Conservation (phyloP, 805 yeast genomes). For the Candida oleophila region DNA sequence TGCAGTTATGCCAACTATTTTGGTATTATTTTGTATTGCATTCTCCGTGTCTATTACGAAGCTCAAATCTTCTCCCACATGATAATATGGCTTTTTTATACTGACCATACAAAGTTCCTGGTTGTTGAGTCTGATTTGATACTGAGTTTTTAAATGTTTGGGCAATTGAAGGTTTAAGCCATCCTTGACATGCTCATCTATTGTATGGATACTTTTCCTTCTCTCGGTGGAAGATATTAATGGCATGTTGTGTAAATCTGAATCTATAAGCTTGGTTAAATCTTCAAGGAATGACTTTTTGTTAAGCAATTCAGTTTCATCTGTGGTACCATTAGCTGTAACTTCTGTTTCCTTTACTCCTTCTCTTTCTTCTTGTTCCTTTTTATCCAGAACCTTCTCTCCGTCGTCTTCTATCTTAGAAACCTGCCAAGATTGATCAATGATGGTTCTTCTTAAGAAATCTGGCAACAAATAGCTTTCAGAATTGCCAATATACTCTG, state of each 20-base stretch:
- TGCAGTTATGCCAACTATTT: constrained; percentile 31
- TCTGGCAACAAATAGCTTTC: constrained; percentile 25
- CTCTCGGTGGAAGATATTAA: constrained; percentile 31
- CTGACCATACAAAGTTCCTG: constrained; percentile 30
- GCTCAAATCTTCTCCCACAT: constrained; percentile 38
- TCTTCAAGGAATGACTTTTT: constrained; percentile 27
- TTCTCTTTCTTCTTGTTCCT: too few relatives aligned
- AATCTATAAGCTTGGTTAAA: constrained; percentile 28
- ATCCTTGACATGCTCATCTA: constrained; percentile 12
- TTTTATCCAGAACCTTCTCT: neutral
- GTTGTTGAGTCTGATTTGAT: constrained; percentile 35
- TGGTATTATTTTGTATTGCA: constrained; percentile 13
- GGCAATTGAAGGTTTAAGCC: constrained; percentile 27
- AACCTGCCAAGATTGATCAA: constrained; percentile 30
- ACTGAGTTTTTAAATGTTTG: constrained; percentile 30
- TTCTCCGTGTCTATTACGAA: constrained; percentile 30
- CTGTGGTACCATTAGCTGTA: neutral
- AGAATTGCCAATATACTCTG: constrained; percentile 23
- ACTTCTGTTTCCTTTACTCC: neutral
- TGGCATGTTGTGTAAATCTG: constrained; percentile 34
- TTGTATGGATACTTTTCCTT: constrained; percentile 24
- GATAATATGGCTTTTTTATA: constrained; percentile 33
- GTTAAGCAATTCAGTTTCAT: neutral
- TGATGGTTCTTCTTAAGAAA: constrained; percentile 21
- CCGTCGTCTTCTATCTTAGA: neutral